phyloP scores from a whole-genome alignment of 2,329 filamentous ascomycete genomes.

The Helotiales sp. region DNA sequence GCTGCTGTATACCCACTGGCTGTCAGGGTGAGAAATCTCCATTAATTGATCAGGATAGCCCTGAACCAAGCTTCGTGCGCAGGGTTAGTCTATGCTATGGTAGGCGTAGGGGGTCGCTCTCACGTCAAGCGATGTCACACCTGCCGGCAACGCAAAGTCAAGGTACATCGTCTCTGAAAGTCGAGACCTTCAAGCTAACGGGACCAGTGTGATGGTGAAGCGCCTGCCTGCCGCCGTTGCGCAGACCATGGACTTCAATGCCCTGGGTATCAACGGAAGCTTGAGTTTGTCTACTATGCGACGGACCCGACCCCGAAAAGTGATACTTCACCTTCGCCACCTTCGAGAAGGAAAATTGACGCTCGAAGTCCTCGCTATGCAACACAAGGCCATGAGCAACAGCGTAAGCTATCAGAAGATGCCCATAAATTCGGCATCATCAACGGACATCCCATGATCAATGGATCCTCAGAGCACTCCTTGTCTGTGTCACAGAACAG shows the following conservation, averaged over 20 bases:
- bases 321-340: not conserved
- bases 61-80: not conserved
- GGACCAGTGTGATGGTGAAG: conserved; percentile 15
- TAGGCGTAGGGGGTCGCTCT: conserved; percentile 9
- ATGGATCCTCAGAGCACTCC: conserved; percentile 4
- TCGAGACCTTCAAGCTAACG: not conserved
- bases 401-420: not conserved
- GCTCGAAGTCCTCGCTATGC: not conserved
- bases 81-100: not conserved
- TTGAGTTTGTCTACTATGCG: conserved; percentile 5
- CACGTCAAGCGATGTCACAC: conserved; percentile 6
- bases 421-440: not conserved
- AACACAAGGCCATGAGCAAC: not conserved
- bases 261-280: conserved; percentile 10
- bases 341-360: not conserved
- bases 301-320: not conserved
- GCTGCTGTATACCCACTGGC: not conserved
- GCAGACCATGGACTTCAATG: conserved; percentile 6
- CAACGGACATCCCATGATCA: not conserved
- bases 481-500: conserved; percentile 10
- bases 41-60: not conserved
- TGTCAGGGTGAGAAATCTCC: too few relatives aligned
- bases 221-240: conserved; percentile 15
- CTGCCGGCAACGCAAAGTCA: conserved; percentile 10
- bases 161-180: not conserved